Conservation (phyloP, 2,329 filamentous ascomycete species). For the Aspergillus ochraceus region DNA sequence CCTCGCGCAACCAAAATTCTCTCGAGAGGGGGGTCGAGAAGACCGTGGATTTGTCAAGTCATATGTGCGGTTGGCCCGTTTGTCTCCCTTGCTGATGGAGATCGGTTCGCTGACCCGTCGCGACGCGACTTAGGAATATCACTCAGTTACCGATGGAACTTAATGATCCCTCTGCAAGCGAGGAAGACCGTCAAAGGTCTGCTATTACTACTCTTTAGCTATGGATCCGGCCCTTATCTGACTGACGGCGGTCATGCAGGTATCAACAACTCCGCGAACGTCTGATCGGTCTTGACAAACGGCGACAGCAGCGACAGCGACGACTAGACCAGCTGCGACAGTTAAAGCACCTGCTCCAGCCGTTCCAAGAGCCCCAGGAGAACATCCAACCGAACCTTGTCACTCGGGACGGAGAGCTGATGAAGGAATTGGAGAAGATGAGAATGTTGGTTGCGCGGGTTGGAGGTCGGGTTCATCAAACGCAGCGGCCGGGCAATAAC, state of each 20-base stretch:
- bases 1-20: constrained; percentile 23
- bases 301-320: constrained; percentile 46
- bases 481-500: constrained; percentile 17
- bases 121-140: constrained; percentile 35
- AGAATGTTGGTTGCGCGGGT: constrained; percentile 48
- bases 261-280: constrained; percentile 44
- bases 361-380: constrained; percentile 50
- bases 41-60: constrained; percentile 40
- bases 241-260: constrained; percentile 30
- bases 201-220: constrained; percentile 8
- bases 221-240: constrained; percentile 18
- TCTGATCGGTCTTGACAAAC: constrained; percentile 48
- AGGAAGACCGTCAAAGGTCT: constrained; percentile 36
- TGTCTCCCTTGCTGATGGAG: neutral
- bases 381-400: constrained; percentile 58
- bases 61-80: constrained; percentile 29
- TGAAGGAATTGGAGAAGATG: constrained; percentile 51
- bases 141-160: constrained; percentile 39
- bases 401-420: constrained; percentile 52
- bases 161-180: constrained; percentile 28
- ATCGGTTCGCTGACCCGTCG: constrained; percentile 8
- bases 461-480: constrained; percentile 37
- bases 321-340: constrained; percentile 50
- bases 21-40: constrained; percentile 35
- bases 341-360: constrained; percentile 48